Base-by-base conservation (phyloP, 2,329 filamentous ascomycete genomes). In the Fusarium agapanthi region DNA sequence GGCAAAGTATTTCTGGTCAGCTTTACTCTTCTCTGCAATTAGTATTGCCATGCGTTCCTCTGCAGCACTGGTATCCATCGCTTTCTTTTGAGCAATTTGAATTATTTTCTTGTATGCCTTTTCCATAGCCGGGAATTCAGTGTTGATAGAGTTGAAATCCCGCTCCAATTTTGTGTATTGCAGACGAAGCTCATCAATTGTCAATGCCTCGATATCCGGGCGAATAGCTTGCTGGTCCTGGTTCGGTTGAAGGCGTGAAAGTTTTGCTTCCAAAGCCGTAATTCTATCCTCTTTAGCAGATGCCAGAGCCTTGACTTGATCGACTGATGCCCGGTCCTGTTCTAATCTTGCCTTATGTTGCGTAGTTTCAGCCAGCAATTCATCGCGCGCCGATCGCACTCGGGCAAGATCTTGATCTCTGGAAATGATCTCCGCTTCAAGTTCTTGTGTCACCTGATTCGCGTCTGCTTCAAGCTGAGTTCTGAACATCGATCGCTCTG, bases 1-100 rank as follows among this genome's bases (percentile, higher is more conserved):
- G 3, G 93, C 94, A 81, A 98, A 98, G 80, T 97, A 99, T 82
- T 98, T 98, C 79, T 98, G 95, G 78, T 99, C 96, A 3, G 95
- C 95, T 82, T 98, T 98, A 73, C 92, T 91, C 84, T 99, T 99
- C 82, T 99, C 95, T 1, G 94, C 93, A 44, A 89, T 90, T 26
- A 97, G 84, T 30, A 93, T 86, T 24, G 89, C 84, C 41, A 95
- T 86, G 70, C 92, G 93, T 63, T 97, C 95, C 83, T 98, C 95
- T 79, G 94, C 85, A 8, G 88, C 86, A 11, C 87, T 85, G 58
- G 93, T 90, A 70, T 97, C 95, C 76, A 92, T 88, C 38, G 97
- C 90, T 82, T 97, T 98, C 84, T 94, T 95, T 57, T 92, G 91
- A 13, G 95, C 95, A 65, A 97, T 83, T 28, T 91, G 90, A 79